Base-by-base conservation (phyloP, 495 filamentous ascomycete genomes). In the Hyaloscypha hepaticicola region DNA sequence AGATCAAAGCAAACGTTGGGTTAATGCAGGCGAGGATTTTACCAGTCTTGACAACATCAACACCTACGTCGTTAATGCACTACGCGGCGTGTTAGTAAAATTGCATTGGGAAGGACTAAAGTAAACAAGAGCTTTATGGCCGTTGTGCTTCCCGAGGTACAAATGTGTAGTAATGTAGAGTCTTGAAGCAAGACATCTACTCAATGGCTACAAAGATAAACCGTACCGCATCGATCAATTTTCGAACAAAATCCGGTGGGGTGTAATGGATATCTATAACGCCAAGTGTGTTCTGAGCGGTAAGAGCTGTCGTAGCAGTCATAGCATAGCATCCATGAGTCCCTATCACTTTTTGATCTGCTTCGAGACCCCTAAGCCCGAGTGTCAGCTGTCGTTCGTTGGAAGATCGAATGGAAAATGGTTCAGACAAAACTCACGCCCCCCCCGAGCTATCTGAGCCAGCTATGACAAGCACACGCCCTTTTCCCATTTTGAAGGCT, bases 261-360 rank as follows among this genome's bases (percentile, higher is more conserved):
- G 90, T 82, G 61, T 88, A 77, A 71, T 96, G 91, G 63, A 97
- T 94, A 64, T 81, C 91, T 57, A 84, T 78, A 22, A 99, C 92
- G 0, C 92, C 92, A 28, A 83, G 78, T 2, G 95, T 99, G 76
- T 97, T 97, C 74, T 99, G 95, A 24, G 92, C 93, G 19, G 95
- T 99, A 69, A 99, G 77, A 22, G 93, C 94, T 3, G 95, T 96
- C 34, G 93, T 97, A n/a, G 92, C 90, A 49, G 94, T 97, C 84
- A 96, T 95, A 62, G 92, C 93, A 79, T 97, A 97, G 78, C 89
- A 92, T 52, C 87, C 88, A 83, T 97, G 91, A 21, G 90, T 90
- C 27, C 93, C 90, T 38, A 97, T 88, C 58, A 96, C 93, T 72
- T 95, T 94, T 75, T 97, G 93, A 76, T 99, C 95, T 31, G 95